Evolutionary conservation across 805 yeast genomes (phyloP), one percentile per base, ranked within the genome.

Genomic region (Metschnikowia colocasiae): DNA sequence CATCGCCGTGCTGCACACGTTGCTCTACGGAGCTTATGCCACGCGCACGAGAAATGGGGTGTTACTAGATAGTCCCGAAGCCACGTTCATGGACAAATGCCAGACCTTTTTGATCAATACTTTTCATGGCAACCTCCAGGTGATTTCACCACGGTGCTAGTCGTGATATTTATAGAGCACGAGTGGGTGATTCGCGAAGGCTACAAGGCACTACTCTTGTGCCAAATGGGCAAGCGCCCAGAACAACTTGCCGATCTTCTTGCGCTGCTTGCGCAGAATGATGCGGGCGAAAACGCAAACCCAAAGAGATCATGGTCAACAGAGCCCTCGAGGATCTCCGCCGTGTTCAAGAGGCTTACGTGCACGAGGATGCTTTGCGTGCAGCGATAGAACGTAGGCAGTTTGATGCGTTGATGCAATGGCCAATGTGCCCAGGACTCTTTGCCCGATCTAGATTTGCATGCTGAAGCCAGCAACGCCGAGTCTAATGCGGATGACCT

Each of bases 141-240:
- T 81, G 3, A 9, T 73, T 65, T 74, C 18, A 62, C 76, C 1
- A 47, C 73, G 3, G 61, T 75, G 22, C 74, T 71, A 47, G 51
- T 78, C 15, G 75, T 80, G 4, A 48, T 81, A 6, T 78, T 79
- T 58, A 68, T 82, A 19, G 81, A 78, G 51, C 85, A 83, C 59
- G 90, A 85, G 55, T 81, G 85, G 80, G 84, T 85, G 13, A 78
- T 80, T 1, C 69, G 81, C 46, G 95, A 86, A 40, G 89, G 88
- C 0, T 84, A 83, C 60, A 63, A 69, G 25, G 81, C 79, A 58
- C 72, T 84, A 60, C 67, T 85, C 15, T 61, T 74, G 45, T 79
- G 73, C 52, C 78, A 75, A 49, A 78, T 86, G 39, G 94, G 94
- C 2, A 74, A 68, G 40, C 80, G 75, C 51, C 77, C 34, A 63